A percentile compares a stretch with the other conserved stretches of the same genome.
Conservation (phyloP, 1,284 basidiomycete genomes). For the Naganishia albida region DNA sequence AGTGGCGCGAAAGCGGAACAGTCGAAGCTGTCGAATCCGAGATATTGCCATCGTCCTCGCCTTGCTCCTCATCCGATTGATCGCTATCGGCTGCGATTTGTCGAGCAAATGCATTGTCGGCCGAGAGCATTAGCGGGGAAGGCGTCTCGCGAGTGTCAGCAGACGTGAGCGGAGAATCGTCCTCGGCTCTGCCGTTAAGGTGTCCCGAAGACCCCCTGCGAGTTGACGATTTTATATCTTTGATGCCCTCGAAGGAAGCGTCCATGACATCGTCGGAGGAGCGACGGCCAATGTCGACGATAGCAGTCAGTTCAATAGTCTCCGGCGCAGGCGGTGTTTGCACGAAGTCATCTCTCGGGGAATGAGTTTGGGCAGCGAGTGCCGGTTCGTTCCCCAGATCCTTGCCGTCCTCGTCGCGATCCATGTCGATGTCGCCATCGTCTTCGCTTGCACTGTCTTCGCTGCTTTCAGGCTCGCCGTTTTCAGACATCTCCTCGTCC, state of each 20-base stretch:
- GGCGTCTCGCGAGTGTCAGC: conserved; percentile 17
- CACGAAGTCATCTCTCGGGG: neutral
- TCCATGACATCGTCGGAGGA: neutral
- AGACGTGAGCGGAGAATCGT: conserved; percentile 30
- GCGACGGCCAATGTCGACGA: neutral
- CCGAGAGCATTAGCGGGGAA: conserved; percentile 19
- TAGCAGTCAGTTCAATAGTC: neutral
- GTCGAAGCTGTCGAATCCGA: conserved; percentile 38
- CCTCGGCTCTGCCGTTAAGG: conserved; percentile 4
- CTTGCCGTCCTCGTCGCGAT: conserved; percentile 25
- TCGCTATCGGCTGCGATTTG: conserved; percentile 1
- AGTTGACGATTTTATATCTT: neutral
- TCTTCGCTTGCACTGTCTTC: conserved; percentile 7
- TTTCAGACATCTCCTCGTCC: neutral
- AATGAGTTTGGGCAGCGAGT: neutral
- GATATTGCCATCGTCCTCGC: conserved; percentile 33
- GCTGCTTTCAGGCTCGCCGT: neutral
- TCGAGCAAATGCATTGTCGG: conserved; percentile 8
- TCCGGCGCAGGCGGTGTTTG: neutral
- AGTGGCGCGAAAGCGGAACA: conserved; percentile 36
- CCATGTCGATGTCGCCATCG: conserved; percentile 25
- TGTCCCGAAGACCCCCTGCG: neutral
- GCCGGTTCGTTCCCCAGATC: neutral
- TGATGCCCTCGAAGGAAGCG: neutral
- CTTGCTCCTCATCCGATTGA: conserved; percentile 1